Conservation (phyloP, 768 basidiomycete species). For the Zangia roseola region DNA sequence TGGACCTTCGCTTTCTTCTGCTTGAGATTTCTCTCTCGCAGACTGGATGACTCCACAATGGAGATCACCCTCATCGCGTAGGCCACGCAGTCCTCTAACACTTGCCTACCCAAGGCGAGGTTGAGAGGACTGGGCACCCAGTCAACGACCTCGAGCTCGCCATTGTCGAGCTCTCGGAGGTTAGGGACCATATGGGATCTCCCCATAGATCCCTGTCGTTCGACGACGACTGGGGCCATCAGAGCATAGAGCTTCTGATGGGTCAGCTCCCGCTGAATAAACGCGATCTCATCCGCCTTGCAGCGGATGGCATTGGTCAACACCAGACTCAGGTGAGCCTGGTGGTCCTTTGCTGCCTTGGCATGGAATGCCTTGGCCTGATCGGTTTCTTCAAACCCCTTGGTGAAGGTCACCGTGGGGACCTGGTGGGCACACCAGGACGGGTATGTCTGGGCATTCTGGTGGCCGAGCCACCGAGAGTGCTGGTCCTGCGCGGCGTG, state of each 20-base stretch:
- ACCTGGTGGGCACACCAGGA: not conserved
- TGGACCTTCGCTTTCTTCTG: not conserved
- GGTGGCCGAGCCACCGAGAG: not conserved
- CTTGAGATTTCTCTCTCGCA: fast-evolving
- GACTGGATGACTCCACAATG: not conserved
- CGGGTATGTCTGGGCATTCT: not conserved
- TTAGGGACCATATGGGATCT: not conserved
- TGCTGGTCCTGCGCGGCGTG: not conserved
- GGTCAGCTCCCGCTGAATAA: not conserved
- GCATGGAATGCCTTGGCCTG: not conserved
- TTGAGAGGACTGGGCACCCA: not conserved
- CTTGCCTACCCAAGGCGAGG: not conserved
- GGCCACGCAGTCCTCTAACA: not conserved
- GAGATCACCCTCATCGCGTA: not conserved
- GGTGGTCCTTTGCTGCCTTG: not conserved
- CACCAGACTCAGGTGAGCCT: fast-evolving
- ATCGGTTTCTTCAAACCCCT: not conserved
- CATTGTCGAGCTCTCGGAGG: not conserved
- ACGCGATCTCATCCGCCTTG: not conserved
- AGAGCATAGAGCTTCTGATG: not conserved
- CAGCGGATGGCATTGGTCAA: not conserved
- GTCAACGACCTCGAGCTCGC: not conserved
- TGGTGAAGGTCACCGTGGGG: not conserved
- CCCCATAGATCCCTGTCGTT: not conserved
- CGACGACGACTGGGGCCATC: not conserved